Percentiles rank a stretch among this genome's conserved stretches.
These are phyloP conservation scores for Schrenkiella parvula DNA, from an alignment of 345 rosid species.

Conservation along the genomic window DNA sequence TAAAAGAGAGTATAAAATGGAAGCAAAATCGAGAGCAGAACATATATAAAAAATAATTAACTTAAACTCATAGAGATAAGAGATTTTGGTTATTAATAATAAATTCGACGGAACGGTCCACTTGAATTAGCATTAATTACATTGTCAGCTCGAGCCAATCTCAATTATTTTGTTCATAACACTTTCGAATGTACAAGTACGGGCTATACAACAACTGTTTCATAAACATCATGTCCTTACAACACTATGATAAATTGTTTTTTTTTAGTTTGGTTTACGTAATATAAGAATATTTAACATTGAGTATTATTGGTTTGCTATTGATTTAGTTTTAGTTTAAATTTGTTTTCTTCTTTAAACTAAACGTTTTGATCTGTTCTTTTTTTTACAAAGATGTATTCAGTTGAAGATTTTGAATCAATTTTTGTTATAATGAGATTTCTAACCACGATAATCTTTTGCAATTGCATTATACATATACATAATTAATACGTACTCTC, in stretches of 20 bases:
- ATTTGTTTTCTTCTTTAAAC: neutral
- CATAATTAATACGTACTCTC: neutral
- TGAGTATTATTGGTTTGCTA: neutral
- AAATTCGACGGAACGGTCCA: conserved; percentile 18
- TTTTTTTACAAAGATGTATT: neutral
- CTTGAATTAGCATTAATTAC: conserved; percentile 18
- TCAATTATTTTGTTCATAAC: neutral
- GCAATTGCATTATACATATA: neutral
- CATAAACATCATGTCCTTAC: neutral
- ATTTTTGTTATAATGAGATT: neutral
- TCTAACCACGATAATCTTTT: neutral
- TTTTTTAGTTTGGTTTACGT: neutral
- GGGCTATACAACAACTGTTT: neutral
- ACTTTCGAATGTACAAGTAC: neutral
- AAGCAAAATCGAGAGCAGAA: neutral
- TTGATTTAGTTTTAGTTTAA: neutral
- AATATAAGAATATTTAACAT: neutral
- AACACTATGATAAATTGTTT: neutral
- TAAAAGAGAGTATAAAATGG: neutral
- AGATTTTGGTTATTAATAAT: neutral
- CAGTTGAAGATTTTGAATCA: neutral
- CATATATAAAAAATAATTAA: neutral
- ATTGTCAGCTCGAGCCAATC: conserved; percentile 22
- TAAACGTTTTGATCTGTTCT: neutral
- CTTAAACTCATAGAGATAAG: neutral